Evolutionary conservation across 73 alveolate species (phyloP), one percentile per base, ranked within the genome.

Genomic region (Stentor coeruleus): DNA sequence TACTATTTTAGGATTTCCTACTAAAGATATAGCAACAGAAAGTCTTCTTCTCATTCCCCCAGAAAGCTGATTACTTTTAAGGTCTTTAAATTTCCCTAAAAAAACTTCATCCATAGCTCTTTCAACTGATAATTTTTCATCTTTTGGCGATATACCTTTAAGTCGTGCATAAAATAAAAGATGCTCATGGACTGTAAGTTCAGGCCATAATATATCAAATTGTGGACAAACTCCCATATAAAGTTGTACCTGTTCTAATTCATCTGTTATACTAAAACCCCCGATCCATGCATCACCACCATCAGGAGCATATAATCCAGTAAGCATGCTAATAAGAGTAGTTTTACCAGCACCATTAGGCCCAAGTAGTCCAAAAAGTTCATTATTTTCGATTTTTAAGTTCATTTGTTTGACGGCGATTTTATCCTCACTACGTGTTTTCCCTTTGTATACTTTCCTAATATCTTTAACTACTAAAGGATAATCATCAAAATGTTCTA

Each of bases 311-410:
- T 94, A 96, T 37, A 97, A 87, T 57, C 99, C 99, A 0, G 98
- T 97, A 58, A 97, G 89, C 91, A 93, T 87, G 35, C 99, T 94
- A 66, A 97, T 96, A 59, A 97, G 87, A 0, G 99, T 91, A 40
- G 99, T 97, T 81, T 97, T 97, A 38, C 99, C 99, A 37, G 99
- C 99, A 39, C 99, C 99, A 91, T 97, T 97, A 15, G 99, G 99
- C n/a, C 99, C 99, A 36, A 97, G 89, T 30, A 97, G 82, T 3
- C 99, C 98, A 86, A 97, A 97, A 74, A 97, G 95, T 84, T 97
- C 99, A 35, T 98, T 98, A 58, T 90, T 89, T 55, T 84, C 85
- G 1, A 95, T 92, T 57, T 86, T 84, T 15, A 95, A 81, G 75
- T 89, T 82, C 82, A 95, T 84, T 59, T 88, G 88, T 81, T 95